phyloP scores from a whole-genome alignment of 257 asterid genomes.

The Scutellaria barbata region DNA sequence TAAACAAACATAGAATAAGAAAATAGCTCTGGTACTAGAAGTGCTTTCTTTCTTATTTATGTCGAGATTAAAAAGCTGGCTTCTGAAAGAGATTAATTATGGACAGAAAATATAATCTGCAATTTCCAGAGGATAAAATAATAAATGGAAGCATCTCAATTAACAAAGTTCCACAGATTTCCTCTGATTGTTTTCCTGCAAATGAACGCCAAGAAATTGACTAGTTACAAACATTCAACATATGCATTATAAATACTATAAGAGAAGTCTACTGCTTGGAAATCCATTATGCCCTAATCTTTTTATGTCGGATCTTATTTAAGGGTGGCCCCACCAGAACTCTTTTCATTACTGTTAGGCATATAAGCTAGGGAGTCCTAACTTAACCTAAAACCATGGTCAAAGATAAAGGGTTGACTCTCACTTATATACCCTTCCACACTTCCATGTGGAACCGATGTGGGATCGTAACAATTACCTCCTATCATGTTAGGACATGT shows the following conservation, averaged over 20 bases:
- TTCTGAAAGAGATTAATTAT: constrained; percentile 18
- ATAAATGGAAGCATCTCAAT: constrained; percentile 28
- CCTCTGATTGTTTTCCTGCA: constrained; percentile 6
- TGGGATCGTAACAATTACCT: too few species aligned
- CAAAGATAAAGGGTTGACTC: too few species aligned
- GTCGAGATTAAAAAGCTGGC: constrained; percentile 18
- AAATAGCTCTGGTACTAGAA: constrained; percentile 11
- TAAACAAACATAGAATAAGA: constrained; percentile 26
- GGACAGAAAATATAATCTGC: constrained; percentile 12
- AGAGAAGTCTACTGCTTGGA: neutral
- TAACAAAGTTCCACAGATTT: constrained; percentile 17
- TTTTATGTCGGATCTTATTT: too few species aligned
- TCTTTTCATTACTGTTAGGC: too few species aligned
- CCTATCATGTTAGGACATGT: too few species aligned
- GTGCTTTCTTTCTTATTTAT: constrained; percentile 2
- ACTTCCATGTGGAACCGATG: too few species aligned
- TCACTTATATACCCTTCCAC: too few species aligned
- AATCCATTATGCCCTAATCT: too few species aligned
- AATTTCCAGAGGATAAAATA: constrained; percentile 23
- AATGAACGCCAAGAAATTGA: neutral
- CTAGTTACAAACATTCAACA: neutral
- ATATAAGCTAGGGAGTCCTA: too few species aligned
- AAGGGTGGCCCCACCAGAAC: too few species aligned
- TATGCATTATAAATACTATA: neutral
- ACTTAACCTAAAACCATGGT: too few species aligned